Conservation (phyloP, 805 yeast species). For the Starmerella vitae region DNA sequence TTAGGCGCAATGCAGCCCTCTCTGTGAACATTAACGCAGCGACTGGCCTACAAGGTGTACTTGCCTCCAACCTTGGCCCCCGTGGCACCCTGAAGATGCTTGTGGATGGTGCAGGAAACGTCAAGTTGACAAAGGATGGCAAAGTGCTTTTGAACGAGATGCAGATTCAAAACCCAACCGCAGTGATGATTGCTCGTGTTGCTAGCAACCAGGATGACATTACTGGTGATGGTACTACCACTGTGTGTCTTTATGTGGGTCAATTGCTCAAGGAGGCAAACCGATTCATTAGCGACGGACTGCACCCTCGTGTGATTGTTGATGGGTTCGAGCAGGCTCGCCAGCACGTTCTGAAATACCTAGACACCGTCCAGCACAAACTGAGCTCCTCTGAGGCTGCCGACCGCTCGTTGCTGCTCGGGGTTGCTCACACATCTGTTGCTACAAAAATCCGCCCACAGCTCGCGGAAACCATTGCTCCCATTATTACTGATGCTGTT, state of each 20-base stretch:
- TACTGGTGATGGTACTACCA: constrained; percentile 98
- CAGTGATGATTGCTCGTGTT: constrained; percentile 82
- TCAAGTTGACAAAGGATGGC: constrained; percentile 94
- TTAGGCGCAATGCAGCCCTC: constrained; percentile 87
- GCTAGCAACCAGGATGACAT: constrained; percentile 98
- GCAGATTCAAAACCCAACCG: constrained; percentile 92
- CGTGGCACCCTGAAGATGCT: constrained; percentile 92
- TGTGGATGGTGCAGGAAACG: constrained; percentile 92
- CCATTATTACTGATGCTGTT: constrained; percentile 94
- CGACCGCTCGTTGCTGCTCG: constrained; percentile 78
- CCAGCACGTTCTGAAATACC: constrained; percentile 52
- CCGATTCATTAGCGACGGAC: constrained; percentile 80
- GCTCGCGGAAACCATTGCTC: constrained; percentile 67
- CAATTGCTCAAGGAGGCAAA: constrained; percentile 91
- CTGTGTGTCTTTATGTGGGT: constrained; percentile 88
- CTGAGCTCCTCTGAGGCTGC: constrained; percentile 29
- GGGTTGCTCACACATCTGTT: constrained; percentile 82
- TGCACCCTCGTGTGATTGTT: constrained; percentile 85
- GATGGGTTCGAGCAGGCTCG: constrained; percentile 93
- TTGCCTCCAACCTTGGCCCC: constrained; percentile 88
- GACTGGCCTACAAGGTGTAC: constrained; percentile 85
- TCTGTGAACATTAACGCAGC: constrained; percentile 94
- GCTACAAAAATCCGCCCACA: constrained; percentile 74
- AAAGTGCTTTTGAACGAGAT: constrained; percentile 84
- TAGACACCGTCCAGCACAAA: constrained; percentile 50